phyloP scores from a whole-genome alignment of 352 stramenopile genomes.

The Halophytophthora polymorphica region DNA sequence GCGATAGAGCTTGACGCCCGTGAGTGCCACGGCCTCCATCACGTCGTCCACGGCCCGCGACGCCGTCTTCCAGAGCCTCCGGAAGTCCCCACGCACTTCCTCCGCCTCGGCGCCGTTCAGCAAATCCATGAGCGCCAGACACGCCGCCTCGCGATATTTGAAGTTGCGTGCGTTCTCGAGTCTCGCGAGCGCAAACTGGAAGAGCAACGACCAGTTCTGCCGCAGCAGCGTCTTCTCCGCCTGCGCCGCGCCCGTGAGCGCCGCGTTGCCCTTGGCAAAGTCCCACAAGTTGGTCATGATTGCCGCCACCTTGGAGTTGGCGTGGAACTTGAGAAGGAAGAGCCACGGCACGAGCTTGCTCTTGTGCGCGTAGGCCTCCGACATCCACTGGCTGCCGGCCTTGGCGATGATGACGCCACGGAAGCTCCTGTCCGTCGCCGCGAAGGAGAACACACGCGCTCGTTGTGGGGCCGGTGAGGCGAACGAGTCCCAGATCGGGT shows the following conservation, averaged over 20 bases:
- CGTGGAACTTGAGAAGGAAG: conserved; percentile 75
- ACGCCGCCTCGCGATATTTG: conserved; percentile 78
- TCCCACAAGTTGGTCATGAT: conserved; percentile 73
- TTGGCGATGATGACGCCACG: conserved; percentile 42
- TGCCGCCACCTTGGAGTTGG: conserved; percentile 56
- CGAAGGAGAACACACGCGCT: conserved; percentile 43
- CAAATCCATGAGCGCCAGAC: conserved; percentile 56
- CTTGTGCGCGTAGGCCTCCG: conserved; percentile 43
- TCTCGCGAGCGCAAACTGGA: conserved; percentile 54
- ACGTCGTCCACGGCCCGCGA: conserved; percentile 77
- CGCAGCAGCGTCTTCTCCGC: conserved; percentile 50
- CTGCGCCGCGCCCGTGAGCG: conserved; percentile 12
- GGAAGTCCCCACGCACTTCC: conserved; percentile 46
- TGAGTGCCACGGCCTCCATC: conserved; percentile 60
- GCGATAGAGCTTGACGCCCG: conserved; percentile 73
- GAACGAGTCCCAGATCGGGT: conserved; percentile 60
- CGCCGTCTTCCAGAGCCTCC: conserved; percentile 61
- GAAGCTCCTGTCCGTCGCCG: conserved; percentile 39
- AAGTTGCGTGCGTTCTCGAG: conserved; percentile 73
- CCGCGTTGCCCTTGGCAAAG: conserved; percentile 45
- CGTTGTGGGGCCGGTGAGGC: neutral
- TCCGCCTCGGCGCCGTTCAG: conserved; percentile 52
- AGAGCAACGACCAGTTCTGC: conserved; percentile 49
- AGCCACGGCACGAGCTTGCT: conserved; percentile 69
- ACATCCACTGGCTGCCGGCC: conserved; percentile 58